phyloP scores from a whole-genome alignment of 78 protist genomes.

The Dictyostelium intermedium region DNA sequence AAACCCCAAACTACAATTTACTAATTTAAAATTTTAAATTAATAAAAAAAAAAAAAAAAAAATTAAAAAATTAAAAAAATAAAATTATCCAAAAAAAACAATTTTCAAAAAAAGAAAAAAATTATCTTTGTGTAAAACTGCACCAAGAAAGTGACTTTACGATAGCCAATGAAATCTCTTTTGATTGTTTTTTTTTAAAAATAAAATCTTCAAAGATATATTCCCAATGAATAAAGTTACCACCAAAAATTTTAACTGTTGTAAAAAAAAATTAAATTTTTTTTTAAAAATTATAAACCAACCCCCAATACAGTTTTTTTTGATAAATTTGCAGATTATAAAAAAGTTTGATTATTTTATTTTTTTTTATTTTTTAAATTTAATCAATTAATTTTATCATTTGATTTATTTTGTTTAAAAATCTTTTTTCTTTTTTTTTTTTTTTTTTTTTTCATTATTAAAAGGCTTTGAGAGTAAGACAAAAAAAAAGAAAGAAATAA shows the following conservation, averaged over 20 bases:
- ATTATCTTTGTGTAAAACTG: not conserved
- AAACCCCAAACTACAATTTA: too few relatives aligned
- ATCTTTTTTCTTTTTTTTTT: not conserved
- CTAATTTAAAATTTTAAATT: too few relatives aligned
- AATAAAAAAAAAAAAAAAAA: not conserved
- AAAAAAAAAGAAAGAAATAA: too few relatives aligned
- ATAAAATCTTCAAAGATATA: not conserved
- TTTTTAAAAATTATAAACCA: not conserved
- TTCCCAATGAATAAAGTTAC: not conserved
- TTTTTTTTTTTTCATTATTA: not conserved
- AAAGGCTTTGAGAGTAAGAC: not conserved
- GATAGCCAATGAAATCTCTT: not conserved
- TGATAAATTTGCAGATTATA: not conserved
- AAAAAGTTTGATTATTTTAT: not conserved
- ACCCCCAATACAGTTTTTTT: not conserved
- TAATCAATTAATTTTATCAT: not conserved
- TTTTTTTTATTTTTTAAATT: not conserved
- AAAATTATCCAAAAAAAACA: not conserved
- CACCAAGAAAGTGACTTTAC: not conserved
- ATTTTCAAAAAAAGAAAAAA: not conserved
- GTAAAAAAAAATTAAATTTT: not conserved
- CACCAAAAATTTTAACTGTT: not conserved
- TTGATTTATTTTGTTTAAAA: not conserved
- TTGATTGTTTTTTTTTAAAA: not conserved
- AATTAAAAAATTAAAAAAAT: not conserved